Evolutionary conservation across 805 yeast genomes (phyloP).

Genomic region (Metschnikowia lachancei): DNA sequence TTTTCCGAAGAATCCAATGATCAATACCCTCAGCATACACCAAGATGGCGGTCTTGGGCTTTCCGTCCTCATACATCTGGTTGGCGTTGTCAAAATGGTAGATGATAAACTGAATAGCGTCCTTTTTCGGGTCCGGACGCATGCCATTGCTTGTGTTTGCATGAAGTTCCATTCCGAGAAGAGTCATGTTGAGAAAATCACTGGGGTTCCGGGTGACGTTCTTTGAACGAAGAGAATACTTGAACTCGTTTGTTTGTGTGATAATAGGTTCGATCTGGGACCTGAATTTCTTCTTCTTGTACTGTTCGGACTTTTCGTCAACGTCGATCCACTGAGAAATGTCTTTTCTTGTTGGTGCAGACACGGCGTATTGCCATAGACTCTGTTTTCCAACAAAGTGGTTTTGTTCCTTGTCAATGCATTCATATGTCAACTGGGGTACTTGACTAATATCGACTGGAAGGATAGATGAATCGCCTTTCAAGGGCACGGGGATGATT

Average conservation of each 20-base stretch:
- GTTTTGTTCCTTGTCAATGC: not conserved
- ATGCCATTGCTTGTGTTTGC: slow-evolving; percentile 48
- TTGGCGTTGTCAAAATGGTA: slow-evolving; percentile 56
- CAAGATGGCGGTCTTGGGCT: slow-evolving; percentile 7
- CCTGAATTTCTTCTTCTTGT: slow-evolving; percentile 19
- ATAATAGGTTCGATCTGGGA: slow-evolving; percentile 55
- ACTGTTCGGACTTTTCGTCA: slow-evolving; percentile 13
- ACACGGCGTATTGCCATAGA: slow-evolving; percentile 45
- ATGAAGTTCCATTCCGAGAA: slow-evolving; percentile 69
- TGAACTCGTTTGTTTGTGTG: slow-evolving; percentile 39
- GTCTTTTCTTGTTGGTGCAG: slow-evolving; percentile 48
- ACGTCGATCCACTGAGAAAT: slow-evolving; percentile 36
- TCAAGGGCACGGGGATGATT: slow-evolving; percentile 45
- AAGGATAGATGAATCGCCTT: not conserved
- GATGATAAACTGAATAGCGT: slow-evolving; percentile 57
- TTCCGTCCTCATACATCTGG: slow-evolving; percentile 16
- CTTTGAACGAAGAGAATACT: slow-evolving; percentile 36
- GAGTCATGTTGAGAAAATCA: slow-evolving; percentile 48
- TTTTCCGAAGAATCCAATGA: not conserved
- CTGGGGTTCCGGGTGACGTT: slow-evolving; percentile 36
- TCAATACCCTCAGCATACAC: slow-evolving; percentile 7
- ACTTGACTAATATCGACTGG: not conserved
- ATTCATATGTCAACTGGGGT: slow-evolving; percentile 1
- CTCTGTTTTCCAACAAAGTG: not conserved
- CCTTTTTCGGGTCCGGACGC: slow-evolving; percentile 63